Percentiles rank a stretch among this genome's conserved stretches.
These are phyloP conservation scores for Pseudogymnoascus sp. DNA, from an alignment of 2,329 filamentous ascomycete species.

Conservation along the genomic window DNA sequence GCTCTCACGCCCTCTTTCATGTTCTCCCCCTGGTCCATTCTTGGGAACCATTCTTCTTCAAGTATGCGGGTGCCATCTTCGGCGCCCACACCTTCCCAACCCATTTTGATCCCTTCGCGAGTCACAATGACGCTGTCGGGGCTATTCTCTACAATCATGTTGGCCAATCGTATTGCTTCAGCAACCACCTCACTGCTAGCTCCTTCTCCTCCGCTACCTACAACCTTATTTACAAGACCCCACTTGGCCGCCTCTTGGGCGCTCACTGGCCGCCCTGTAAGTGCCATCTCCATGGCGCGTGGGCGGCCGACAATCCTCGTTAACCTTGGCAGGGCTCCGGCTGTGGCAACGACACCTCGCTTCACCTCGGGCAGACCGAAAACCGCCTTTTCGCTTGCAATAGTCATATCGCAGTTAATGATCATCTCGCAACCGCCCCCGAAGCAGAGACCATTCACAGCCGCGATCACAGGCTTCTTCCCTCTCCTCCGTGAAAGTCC, in stretches of 20 bases:
- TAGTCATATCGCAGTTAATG: constrained; percentile 62
- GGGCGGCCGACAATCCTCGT: constrained; percentile 58
- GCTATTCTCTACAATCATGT: constrained; percentile 54
- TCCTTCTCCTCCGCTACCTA: constrained; percentile 30
- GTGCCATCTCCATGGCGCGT: constrained; percentile 61
- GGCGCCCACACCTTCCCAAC: constrained; percentile 62
- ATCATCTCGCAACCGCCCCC: constrained; percentile 73
- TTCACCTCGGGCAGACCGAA: constrained; percentile 67
- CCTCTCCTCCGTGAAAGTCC: constrained; percentile 57
- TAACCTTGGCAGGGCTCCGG: constrained; percentile 61
- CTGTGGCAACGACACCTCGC: constrained; percentile 61
- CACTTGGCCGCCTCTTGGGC: constrained; percentile 53
- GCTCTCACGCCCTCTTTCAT: constrained; percentile 65
- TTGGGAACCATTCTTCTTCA: constrained; percentile 48
- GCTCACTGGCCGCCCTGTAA: constrained; percentile 51
- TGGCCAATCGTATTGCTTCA: constrained; percentile 54
- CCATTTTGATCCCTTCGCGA: constrained; percentile 60
- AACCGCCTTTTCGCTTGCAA: constrained; percentile 48
- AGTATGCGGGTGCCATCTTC: constrained; percentile 49
- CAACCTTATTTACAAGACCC: constrained; percentile 63
- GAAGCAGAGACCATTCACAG: constrained; percentile 66
- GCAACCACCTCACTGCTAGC: constrained; percentile 39
- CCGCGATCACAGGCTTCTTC: constrained; percentile 67
- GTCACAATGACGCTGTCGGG: constrained; percentile 71
- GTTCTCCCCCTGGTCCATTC: constrained; percentile 59